phyloP scores from a whole-genome alignment of 2,329 filamentous ascomycete species.

The Cyclaneusma minus region DNA sequence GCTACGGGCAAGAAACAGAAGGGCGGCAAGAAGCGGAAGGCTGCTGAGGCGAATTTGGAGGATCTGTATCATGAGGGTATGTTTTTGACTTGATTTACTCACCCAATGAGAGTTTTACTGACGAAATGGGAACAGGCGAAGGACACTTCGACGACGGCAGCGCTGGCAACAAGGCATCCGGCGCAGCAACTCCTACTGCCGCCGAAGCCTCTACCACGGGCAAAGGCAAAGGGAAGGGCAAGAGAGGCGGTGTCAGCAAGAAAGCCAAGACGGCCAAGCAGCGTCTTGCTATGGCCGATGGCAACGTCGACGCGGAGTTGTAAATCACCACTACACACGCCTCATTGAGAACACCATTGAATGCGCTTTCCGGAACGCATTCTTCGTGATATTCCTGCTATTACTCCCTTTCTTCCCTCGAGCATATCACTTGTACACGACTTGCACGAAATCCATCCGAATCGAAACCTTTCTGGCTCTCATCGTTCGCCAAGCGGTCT shows the following conservation, averaged over 20 bases:
- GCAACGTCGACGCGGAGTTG: conserved; percentile 20
- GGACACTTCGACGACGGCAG: conserved; percentile 83
- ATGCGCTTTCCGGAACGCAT: too few species aligned
- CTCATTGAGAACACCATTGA: too few species aligned
- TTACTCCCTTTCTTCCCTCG: too few species aligned
- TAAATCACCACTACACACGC: too few species aligned
- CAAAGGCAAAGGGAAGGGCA: conserved; percentile 38
- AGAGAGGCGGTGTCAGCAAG: conserved; percentile 35
- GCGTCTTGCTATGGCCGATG: conserved; percentile 51
- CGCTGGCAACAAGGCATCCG: conserved; percentile 70
- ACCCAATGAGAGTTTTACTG: conserved; percentile 13
- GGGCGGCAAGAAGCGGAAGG: conserved; percentile 39
- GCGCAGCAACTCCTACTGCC: conserved; percentile 67
- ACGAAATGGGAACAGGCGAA: conserved; percentile 51
- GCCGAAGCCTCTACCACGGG: conserved; percentile 28
- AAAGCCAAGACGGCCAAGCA: conserved; percentile 56
- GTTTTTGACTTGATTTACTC: conserved; percentile 19
- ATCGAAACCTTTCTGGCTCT: too few species aligned
- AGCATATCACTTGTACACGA: too few species aligned
- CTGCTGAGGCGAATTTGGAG: conserved; percentile 54
- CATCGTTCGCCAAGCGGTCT: too few species aligned
- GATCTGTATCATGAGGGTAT: conserved; percentile 99
- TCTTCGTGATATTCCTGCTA: too few species aligned
- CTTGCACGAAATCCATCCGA: too few species aligned
- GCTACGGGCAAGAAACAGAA: conserved; percentile 49